Evolutionary conservation across 164 flowering plant genomes (phyloP).

Genomic region (Magnolia kwangsiensis): DNA sequence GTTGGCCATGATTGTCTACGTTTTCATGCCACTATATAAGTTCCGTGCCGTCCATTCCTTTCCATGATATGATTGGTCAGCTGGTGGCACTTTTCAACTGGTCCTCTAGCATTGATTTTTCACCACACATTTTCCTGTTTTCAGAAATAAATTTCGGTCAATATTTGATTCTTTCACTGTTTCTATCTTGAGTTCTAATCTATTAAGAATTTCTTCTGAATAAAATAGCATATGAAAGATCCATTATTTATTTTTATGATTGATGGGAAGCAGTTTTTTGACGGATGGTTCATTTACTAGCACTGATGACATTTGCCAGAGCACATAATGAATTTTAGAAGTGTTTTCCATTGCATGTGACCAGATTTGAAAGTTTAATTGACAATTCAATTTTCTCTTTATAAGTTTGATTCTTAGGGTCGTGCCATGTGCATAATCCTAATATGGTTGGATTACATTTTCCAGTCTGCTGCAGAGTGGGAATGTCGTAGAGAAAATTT

Average conservation of each 20-base stretch:
- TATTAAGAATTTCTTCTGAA: no score
- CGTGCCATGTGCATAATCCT: not conserved
- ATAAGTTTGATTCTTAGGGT: not conserved
- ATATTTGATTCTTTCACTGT: not conserved
- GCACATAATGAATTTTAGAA: no score
- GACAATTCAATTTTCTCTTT: not conserved
- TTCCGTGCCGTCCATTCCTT: not conserved
- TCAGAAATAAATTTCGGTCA: not conserved
- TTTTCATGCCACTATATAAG: not conserved
- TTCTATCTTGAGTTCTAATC: no score
- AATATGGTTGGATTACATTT: constrained; percentile 6
- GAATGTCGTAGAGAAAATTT: constrained; percentile 77
- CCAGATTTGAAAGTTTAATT: not conserved
- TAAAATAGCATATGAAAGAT: no score
- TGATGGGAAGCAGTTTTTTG: no score
- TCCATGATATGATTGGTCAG: not conserved
- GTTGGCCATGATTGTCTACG: no score
- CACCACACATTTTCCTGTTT: not conserved
- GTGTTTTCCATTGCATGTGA: not conserved
- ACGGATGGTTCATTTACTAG: no score
- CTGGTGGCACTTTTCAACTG: not conserved
- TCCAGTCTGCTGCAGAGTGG: constrained; percentile 86
- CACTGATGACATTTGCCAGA: no score
- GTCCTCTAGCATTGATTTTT: not conserved
- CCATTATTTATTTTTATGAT: no score